Conservation (phyloP, 768 basidiomycete species). For the Hericium coralloides region DNA sequence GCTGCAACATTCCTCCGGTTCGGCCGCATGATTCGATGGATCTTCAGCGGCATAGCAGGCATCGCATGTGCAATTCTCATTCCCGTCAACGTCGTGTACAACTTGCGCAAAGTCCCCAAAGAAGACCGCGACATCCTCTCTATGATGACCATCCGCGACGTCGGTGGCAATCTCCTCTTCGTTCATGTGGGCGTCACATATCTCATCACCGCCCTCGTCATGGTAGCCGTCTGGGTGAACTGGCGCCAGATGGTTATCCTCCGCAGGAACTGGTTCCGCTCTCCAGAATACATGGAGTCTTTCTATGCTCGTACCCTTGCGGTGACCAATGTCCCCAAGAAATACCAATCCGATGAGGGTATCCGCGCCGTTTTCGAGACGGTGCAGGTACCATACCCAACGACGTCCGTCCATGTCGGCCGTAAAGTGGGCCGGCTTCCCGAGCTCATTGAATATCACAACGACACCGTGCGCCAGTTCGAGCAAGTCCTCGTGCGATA, state of each 20-base stretch:
- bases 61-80: slow-evolving; percentile 68
- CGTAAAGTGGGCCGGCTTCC: slow-evolving; percentile 84
- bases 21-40: slow-evolving; percentile 70
- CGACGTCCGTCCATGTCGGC: slow-evolving; percentile 84
- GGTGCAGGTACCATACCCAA: slow-evolving; percentile 74
- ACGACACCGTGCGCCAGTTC: slow-evolving; percentile 87
- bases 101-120: slow-evolving; percentile 51
- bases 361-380: slow-evolving; percentile 67
- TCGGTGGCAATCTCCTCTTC: slow-evolving; percentile 63
- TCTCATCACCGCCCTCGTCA: slow-evolving; percentile 64
- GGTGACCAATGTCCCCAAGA: slow-evolving; percentile 70
- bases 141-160: slow-evolving; percentile 82
- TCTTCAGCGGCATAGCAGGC: slow-evolving; percentile 56
- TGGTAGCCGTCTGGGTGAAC: slow-evolving; percentile 62
- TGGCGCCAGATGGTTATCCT: slow-evolving; percentile 75
- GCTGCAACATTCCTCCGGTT: slow-evolving; percentile 92
- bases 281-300: slow-evolving; percentile 77
- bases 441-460: slow-evolving; percentile 85
- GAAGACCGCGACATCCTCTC: slow-evolving; percentile 53
- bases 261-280: slow-evolving; percentile 82
- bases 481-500: slow-evolving; percentile 87
- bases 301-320: slow-evolving; percentile 94
- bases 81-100: slow-evolving; percentile 83
- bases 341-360: slow-evolving; percentile 79
- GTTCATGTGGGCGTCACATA: slow-evolving; percentile 82